Evolutionary conservation across 805 yeast species (phyloP).

Genomic region (Starmera quercuum): DNA sequence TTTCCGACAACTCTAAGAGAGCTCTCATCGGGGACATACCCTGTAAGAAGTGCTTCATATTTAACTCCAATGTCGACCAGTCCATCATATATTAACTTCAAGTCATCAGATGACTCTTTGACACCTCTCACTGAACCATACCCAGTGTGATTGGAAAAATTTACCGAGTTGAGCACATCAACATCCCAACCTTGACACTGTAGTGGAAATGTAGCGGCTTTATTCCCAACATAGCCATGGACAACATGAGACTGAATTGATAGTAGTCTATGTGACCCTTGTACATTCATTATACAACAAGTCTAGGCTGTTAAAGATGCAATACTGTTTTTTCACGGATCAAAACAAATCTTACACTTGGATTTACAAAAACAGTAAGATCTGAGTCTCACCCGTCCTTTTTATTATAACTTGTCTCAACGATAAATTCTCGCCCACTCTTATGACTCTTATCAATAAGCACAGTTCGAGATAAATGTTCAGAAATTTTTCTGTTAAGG

Average conservation of each 20-base stretch:
- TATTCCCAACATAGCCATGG: slow-evolving; percentile 69
- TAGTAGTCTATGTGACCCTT: slow-evolving; percentile 20
- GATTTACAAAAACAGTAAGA: too few relatives aligned
- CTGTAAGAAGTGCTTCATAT: slow-evolving; percentile 55
- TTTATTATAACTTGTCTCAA: too few relatives aligned
- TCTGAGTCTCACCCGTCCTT: too few relatives aligned
- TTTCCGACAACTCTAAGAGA: slow-evolving; percentile 38
- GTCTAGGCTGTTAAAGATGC: background rate
- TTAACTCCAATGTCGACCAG: slow-evolving; percentile 22
- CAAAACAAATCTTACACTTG: too few relatives aligned
- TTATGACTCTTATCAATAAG: too few relatives aligned
- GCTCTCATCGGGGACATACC: slow-evolving; percentile 56
- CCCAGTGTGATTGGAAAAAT: slow-evolving; percentile 67
- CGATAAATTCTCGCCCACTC: too few relatives aligned
- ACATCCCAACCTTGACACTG: slow-evolving; percentile 66
- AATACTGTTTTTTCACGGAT: too few relatives aligned
- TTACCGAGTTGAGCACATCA: slow-evolving; percentile 56
- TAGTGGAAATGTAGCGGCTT: slow-evolving; percentile 58
- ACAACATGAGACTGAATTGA: slow-evolving; percentile 65
- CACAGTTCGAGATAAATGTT: too few relatives aligned
- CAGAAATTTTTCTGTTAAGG: too few relatives aligned
- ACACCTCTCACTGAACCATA: slow-evolving; percentile 51
- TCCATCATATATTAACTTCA: slow-evolving; percentile 32
- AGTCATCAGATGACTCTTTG: slow-evolving; percentile 30
- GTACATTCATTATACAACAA: background rate